Evolutionary conservation across 768 basidiomycete species (phyloP).

Genomic region (Termitomyces sp.): DNA sequence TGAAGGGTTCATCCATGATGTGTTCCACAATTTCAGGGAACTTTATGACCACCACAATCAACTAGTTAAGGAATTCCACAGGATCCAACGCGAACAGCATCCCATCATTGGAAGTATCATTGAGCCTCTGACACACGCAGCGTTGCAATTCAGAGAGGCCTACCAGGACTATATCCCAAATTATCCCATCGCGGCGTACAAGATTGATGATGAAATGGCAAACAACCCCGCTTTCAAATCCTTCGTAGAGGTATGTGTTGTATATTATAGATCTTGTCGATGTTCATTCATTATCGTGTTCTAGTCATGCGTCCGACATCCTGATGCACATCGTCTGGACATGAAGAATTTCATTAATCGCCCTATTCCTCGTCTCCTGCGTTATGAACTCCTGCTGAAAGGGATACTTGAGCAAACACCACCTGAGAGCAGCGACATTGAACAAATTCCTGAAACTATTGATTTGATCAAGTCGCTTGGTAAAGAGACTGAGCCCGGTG

Average conservation of each 20-base stretch:
- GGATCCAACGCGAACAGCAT: constrained; percentile 86
- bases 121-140: constrained; percentile 82
- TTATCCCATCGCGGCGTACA: constrained; percentile 86
- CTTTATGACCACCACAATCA: constrained; percentile 70
- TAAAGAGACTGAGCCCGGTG: constrained; percentile 85
- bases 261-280: not conserved
- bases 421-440: constrained; percentile 72
- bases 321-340: constrained; percentile 77
- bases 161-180: constrained; percentile 95
- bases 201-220: constrained; percentile 85
- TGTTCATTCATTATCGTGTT: constrained; percentile 16
- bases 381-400: constrained; percentile 84
- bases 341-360: constrained; percentile 93
- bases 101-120: constrained; percentile 77
- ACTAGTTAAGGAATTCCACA: constrained; percentile 77
- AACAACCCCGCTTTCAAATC: constrained; percentile 76
- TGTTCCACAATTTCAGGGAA: constrained; percentile 85
- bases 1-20: constrained; percentile 76
- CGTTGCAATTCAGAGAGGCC: constrained; percentile 86
- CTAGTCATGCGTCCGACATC: constrained; percentile 53
- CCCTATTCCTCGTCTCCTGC: constrained; percentile 84
- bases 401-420: constrained; percentile 76
- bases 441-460: constrained; percentile 80
- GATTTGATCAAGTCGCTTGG: constrained; percentile 85
- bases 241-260: constrained; percentile 69